Percentiles rank a stretch among this genome's conserved stretches.
Conservation (phyloP, 2,329 filamentous ascomycete species). For the Talaromyces amestolkiae region DNA sequence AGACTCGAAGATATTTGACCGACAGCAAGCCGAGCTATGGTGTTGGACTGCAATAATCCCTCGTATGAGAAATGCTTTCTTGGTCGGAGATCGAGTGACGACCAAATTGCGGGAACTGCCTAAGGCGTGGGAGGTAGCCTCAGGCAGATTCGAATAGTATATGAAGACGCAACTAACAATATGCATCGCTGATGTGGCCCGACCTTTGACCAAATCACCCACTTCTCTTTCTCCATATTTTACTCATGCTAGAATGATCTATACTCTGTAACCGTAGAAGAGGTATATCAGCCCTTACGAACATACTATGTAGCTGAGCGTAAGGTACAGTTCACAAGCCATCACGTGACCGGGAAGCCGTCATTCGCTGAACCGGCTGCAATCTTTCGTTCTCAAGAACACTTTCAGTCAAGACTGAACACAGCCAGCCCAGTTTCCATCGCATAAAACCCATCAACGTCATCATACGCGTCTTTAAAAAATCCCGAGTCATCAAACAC, state of each 20-base stretch:
- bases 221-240: no score
- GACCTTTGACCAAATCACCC: no score
- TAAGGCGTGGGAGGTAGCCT: neutral
- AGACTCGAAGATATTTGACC: neutral
- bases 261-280: neutral
- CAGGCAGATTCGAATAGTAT: neutral
- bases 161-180: neutral
- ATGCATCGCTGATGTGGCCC: neutral
- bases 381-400: slow-evolving; percentile 8
- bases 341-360: slow-evolving; percentile 15
- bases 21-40: neutral
- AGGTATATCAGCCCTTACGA: neutral
- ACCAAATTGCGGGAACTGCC: neutral
- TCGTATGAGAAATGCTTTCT: neutral
- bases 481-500: neutral
- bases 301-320: no score
- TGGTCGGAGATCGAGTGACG: no score
- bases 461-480: slow-evolving; percentile 7
- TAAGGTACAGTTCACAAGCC: neutral
- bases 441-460: neutral
- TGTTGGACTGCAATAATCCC: neutral
- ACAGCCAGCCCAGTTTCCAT: neutral
- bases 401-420: neutral
- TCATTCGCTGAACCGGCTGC: slow-evolving; percentile 18
- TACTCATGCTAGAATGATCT: neutral